Evolutionary conservation across 495 filamentous ascomycete species (phyloP).

Genomic region (Tetracladium setigerum): DNA sequence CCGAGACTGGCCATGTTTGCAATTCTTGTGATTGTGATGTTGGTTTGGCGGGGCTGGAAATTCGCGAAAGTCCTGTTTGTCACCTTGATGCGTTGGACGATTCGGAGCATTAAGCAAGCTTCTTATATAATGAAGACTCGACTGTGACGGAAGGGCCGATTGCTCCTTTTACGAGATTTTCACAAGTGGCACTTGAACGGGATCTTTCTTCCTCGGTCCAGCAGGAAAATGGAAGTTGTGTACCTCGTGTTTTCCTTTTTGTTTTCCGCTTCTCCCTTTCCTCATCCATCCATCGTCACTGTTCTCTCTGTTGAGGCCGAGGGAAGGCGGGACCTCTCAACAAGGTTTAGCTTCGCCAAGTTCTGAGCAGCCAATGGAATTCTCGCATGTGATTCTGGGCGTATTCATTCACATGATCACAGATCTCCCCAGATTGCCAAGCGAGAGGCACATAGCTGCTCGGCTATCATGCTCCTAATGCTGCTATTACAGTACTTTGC

Average conservation of each 20-base stretch:
- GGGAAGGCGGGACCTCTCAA: too few species aligned
- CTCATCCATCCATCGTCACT: constrained; percentile 9
- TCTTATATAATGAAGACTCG: not conserved
- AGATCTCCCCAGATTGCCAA: too few species aligned
- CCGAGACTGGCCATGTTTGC: constrained; percentile 29
- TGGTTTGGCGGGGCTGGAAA: constrained; percentile 7
- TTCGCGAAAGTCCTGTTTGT: constrained; percentile 2
- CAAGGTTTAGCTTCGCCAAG: too few species aligned
- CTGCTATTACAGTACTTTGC: too few species aligned
- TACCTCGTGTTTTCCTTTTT: not conserved
- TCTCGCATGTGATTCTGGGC: too few species aligned
- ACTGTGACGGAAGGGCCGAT: not conserved
- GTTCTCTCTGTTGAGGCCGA: not conserved
- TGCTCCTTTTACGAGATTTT: too few species aligned
- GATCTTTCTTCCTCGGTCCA: too few species aligned
- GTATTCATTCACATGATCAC: too few species aligned
- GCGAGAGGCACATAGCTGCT: too few species aligned
- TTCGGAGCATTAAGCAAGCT: not conserved
- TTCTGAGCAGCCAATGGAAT: too few species aligned
- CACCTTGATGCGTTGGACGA: not conserved
- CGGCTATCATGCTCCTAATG: too few species aligned
- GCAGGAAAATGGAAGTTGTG: not conserved
- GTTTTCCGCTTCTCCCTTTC: constrained; percentile 17
- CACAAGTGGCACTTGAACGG: too few species aligned
- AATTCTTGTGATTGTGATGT: constrained; percentile 8